These are phyloP conservation scores for Inga oerstediana DNA, from an alignment of 306 rosid genomes.

Conservation along the genomic window DNA sequence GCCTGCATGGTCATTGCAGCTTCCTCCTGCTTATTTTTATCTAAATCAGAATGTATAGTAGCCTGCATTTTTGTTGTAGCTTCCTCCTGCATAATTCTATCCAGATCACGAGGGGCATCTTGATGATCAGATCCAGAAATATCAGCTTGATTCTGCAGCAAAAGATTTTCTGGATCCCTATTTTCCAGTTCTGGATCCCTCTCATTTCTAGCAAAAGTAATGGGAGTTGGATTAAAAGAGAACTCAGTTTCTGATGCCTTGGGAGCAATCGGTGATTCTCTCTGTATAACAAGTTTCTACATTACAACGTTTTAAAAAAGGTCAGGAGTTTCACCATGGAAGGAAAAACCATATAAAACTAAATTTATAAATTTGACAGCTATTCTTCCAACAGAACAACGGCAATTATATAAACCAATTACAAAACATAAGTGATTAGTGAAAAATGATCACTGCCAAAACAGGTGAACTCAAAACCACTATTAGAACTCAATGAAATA, in stretches of 20 bases:
- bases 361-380: not conserved
- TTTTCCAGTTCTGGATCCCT: slow-evolving; percentile 44
- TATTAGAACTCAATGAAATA: not conserved
- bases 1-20: slow-evolving; percentile 76
- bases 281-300: slow-evolving; percentile 56
- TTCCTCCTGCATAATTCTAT: slow-evolving; percentile 63
- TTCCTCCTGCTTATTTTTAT: slow-evolving; percentile 63
- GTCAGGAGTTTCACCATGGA: slow-evolving; percentile 14
- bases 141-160: slow-evolving; percentile 51
- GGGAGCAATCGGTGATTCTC: slow-evolving; percentile 51
- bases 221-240: slow-evolving; percentile 42
- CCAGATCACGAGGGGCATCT: slow-evolving; percentile 53
- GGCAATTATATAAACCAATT: not conserved
- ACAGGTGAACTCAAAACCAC: slow-evolving; percentile 23
- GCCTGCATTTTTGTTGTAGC: slow-evolving; percentile 76
- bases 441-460: not conserved
- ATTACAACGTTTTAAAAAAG: slow-evolving; percentile 10
- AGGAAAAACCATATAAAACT: not conserved
- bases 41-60: slow-evolving; percentile 44
- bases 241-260: slow-evolving; percentile 42
- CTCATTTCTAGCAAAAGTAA: slow-evolving; percentile 37
- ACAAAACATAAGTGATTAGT: not conserved
- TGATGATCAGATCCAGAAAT: slow-evolving; percentile 43
- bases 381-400: not conserved
- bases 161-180: slow-evolving; percentile 46